Conservation (phyloP, 2,329 filamentous ascomycete species). For the Aphanocladium album region DNA sequence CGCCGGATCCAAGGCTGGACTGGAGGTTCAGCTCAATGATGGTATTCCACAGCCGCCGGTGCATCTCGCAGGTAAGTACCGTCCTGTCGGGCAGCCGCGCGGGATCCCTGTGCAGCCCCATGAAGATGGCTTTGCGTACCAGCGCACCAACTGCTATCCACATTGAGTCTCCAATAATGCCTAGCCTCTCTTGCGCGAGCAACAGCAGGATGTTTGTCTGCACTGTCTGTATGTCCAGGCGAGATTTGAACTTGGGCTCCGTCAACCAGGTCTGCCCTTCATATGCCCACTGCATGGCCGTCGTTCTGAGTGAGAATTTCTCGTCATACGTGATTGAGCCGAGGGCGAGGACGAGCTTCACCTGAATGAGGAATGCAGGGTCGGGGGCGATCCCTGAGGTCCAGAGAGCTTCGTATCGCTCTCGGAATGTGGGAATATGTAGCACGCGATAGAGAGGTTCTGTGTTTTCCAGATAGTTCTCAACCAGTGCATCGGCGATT, state of each 20-base stretch:
- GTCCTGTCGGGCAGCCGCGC: slow-evolving; percentile 30
- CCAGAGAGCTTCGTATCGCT: slow-evolving; percentile 49
- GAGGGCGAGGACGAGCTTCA: slow-evolving; percentile 55
- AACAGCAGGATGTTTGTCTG: slow-evolving; percentile 43
- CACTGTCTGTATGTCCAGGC: slow-evolving; percentile 44
- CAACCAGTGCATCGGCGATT: slow-evolving; percentile 42
- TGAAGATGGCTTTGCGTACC: slow-evolving; percentile 41
- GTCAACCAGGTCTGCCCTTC: slow-evolving; percentile 52
- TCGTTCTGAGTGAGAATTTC: slow-evolving; percentile 41
- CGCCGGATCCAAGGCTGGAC: slow-evolving; percentile 41
- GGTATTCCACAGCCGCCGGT: slow-evolving; percentile 48
- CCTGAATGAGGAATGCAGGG: slow-evolving; percentile 46
- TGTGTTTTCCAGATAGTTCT: slow-evolving; percentile 42
- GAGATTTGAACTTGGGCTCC: slow-evolving; percentile 47
- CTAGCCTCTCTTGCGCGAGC: slow-evolving; percentile 34
- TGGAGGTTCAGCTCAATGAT: slow-evolving; percentile 44
- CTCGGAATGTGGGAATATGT: slow-evolving; percentile 45
- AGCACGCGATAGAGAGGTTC: slow-evolving; percentile 46
- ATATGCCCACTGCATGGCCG: slow-evolving; percentile 52
- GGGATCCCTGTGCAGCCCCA: slow-evolving; percentile 49
- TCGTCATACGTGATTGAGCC: slow-evolving; percentile 48
- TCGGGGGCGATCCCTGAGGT: slow-evolving; percentile 23
- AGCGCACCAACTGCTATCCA: slow-evolving; percentile 44
- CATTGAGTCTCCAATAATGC: slow-evolving; percentile 38
- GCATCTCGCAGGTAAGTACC: slow-evolving; percentile 39